Base-by-base conservation (phyloP, 257 asterid species). In the Nicotiana knightiana region DNA sequence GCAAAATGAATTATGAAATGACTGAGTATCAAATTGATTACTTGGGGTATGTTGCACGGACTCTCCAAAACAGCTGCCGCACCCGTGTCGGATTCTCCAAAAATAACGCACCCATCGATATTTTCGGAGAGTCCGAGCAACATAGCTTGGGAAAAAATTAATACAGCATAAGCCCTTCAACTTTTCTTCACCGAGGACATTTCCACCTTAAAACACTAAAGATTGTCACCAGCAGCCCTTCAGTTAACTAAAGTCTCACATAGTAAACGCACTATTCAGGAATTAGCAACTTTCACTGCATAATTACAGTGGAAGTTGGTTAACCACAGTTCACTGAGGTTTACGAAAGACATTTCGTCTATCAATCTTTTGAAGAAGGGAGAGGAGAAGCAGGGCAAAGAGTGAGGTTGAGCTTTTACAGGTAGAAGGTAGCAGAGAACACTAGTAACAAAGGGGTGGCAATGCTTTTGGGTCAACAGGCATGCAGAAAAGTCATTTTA, bases 1-100 rank as follows among this genome's bases (percentile, higher is more conserved):
- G 97, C 94, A 91, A 81, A 46, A 76, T 30, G n/a, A 48, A 73
- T 73, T 0, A 61, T 73, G 26, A 73, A 18, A 48, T 26, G 79
- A 73, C 28, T 73, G 43, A 73, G 82, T 5, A 59, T 35, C 32
- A 30, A 24, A 66, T 11, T 24, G 24, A 73, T 73, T 24, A 13
- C 7, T 39, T 39, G 48, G 48, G 48, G 11, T 30, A 30, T 30
- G 33, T 30, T 30, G 33, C 3, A 3, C 33, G 33, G 33, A 30
- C 33, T 30, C 33, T 2, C 33, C 33, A 30, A 30, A 30, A 30
- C 33, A 30, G 3, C 33, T 30, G 33, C 33, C 33, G 33, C 33
- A 30, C 33, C 33, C 33, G 33, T 30, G 33, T 30, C 33, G 33
- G 33, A 2, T 30, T 3, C 33, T 30, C 33, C 33, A 30, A 30